Percentiles rank a stretch among this genome's conserved stretches.
Conservation (phyloP, 768 basidiomycete species). For the Vararia minispora region DNA sequence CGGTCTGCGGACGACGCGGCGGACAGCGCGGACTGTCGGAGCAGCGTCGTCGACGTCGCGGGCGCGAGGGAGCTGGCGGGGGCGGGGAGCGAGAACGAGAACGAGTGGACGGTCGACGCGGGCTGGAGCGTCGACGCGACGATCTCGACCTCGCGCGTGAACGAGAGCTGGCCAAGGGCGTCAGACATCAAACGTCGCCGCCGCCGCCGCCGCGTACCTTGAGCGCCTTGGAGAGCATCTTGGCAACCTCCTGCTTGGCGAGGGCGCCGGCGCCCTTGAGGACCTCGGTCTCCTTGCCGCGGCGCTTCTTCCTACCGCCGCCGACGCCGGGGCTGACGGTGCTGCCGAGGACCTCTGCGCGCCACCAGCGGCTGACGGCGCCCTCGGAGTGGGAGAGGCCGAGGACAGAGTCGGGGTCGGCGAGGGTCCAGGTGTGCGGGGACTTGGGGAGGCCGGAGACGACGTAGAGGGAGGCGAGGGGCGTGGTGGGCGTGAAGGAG, state of each 20-base stretch:
- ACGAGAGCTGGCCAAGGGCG: constrained; percentile 54
- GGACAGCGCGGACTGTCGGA: constrained; percentile 67
- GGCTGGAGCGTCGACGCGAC: constrained; percentile 93
- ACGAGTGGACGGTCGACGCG: constrained; percentile 84
- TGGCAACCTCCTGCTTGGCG: constrained; percentile 76
- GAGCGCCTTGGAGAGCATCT: constrained; percentile 84
- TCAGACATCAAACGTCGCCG: constrained; percentile 3
- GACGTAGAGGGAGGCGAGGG: constrained; percentile 76
- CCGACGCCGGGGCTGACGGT: constrained; percentile 79
- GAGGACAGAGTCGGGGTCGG: constrained; percentile 72
- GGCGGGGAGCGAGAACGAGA: constrained; percentile 78
- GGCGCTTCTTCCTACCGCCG: constrained; percentile 55
- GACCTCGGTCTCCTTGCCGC: constrained; percentile 47
- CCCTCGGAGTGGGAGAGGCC: constrained; percentile 77
- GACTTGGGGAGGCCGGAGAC: constrained; percentile 85
- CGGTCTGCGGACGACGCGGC: constrained; percentile 25
- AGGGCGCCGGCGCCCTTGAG: constrained; percentile 73
- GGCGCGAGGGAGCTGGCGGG: constrained; percentile 69
- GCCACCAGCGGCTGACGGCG: constrained; percentile 84
- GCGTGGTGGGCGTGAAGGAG: constrained; percentile 58
- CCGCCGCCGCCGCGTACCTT: constrained; percentile 40
- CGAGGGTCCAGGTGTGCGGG: constrained; percentile 83
- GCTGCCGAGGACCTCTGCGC: constrained; percentile 84
- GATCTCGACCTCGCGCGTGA: constrained; percentile 86
- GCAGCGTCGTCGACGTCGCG: constrained; percentile 56